Conservation (phyloP, 495 filamentous ascomycete species). For the Peziza echinospora region DNA sequence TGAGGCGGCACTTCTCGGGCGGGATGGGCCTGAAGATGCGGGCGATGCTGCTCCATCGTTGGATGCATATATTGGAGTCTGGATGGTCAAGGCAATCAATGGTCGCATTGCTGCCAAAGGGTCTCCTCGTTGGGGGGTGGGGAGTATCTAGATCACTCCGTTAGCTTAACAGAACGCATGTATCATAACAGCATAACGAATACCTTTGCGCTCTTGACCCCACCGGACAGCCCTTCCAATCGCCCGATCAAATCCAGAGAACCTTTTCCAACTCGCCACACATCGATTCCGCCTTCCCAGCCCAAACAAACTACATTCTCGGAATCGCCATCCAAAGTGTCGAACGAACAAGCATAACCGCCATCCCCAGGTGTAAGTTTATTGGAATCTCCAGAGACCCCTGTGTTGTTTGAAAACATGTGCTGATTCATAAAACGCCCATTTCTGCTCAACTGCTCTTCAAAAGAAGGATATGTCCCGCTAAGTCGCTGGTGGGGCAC, state of each 20-base stretch:
- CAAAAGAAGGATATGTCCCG: slow-evolving; percentile 18
- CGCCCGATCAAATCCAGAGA: slow-evolving; percentile 16
- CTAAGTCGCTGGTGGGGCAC: slow-evolving; percentile 8
- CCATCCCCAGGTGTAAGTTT: slow-evolving; percentile 11
- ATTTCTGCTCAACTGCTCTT: slow-evolving; percentile 13
- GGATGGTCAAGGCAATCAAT: slow-evolving; percentile 16
- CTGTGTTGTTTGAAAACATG: slow-evolving; percentile 4
- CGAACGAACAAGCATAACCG: slow-evolving; percentile 16
- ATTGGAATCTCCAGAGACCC: slow-evolving; percentile 5
- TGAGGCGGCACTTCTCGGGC: slow-evolving; percentile 2
- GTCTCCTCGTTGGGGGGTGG: slow-evolving; percentile 16
- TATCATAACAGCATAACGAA: too few species aligned
- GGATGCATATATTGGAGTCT: slow-evolving; percentile 14
- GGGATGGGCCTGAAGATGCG: slow-evolving; percentile 2
- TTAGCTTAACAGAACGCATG: too few species aligned
- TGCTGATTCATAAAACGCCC: slow-evolving; percentile 9
- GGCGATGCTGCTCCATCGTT: slow-evolving; percentile 16
- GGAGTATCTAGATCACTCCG: slow-evolving; percentile 18
- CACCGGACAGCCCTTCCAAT: slow-evolving; percentile 15
- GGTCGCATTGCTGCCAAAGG: slow-evolving; percentile 15
- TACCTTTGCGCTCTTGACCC: slow-evolving; percentile 20
- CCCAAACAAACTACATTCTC: slow-evolving; percentile 19
- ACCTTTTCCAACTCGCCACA: slow-evolving; percentile 16
- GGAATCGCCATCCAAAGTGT: slow-evolving; percentile 15
- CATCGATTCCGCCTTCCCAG: slow-evolving; percentile 18